phyloP scores from a whole-genome alignment of 352 stramenopile genomes.

The Phytophthora syringae region DNA sequence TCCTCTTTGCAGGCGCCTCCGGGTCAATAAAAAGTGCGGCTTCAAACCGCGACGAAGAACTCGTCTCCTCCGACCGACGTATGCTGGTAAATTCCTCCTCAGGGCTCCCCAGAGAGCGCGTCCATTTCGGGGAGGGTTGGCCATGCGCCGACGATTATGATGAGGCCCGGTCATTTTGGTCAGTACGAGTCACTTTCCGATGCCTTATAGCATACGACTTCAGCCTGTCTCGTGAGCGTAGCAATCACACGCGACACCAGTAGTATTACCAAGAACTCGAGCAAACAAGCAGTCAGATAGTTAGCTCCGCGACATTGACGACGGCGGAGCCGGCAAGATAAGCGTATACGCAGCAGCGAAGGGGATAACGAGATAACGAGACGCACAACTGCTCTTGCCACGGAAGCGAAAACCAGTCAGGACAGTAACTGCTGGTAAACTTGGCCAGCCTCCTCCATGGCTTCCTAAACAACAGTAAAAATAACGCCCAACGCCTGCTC shows the following conservation, averaged over 20 bases:
- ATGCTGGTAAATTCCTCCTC: conserved; percentile 60
- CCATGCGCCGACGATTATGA: conserved; percentile 21
- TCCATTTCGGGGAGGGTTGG: conserved; percentile 42
- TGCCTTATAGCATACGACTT: conserved; percentile 27
- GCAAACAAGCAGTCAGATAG: conserved; percentile 13
- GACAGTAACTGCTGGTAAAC: conserved; percentile 37
- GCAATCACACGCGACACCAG: conserved; percentile 1
- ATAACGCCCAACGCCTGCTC: conserved; percentile 17
- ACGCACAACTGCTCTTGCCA: not conserved
- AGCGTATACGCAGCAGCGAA: conserved; percentile 11
- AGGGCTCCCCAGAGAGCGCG: conserved; percentile 58
- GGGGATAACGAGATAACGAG: conserved; percentile 21
- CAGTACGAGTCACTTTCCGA: conserved; percentile 1
- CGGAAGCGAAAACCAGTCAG: conserved; percentile 16
- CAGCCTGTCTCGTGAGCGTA: not conserved
- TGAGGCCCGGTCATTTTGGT: conserved; percentile 31
- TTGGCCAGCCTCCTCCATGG: conserved; percentile 4
- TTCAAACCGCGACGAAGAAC: conserved; percentile 25
- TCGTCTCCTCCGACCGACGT: conserved; percentile 48
- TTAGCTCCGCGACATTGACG: conserved; percentile 39
- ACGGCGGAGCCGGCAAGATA: conserved; percentile 24
- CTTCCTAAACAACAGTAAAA: conserved; percentile 16
- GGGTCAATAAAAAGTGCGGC: conserved; percentile 72
- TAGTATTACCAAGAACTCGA: conserved; percentile 20
- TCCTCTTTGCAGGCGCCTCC: conserved; percentile 55